Conservation (phyloP, 1,284 basidiomycete genomes). For the Apiotrichum akiyoshidainum region DNA sequence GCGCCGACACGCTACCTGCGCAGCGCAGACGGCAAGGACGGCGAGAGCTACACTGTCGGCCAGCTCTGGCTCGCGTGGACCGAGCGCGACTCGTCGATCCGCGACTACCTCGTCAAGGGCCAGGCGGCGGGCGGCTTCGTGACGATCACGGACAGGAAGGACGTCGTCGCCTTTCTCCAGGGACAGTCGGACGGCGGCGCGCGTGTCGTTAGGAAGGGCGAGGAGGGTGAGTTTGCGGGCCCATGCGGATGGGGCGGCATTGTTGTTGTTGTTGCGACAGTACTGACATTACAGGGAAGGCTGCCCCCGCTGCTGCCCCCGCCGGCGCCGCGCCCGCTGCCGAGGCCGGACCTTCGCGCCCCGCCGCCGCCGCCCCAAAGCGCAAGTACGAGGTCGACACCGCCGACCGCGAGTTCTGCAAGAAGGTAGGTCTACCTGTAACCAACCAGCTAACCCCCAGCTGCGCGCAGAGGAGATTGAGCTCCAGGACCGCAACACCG, state of each 20-base stretch:
- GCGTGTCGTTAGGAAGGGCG: slow-evolving; percentile 60
- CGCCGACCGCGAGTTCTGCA: slow-evolving; percentile 76
- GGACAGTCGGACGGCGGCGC: slow-evolving; percentile 57
- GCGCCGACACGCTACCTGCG: slow-evolving; percentile 64
- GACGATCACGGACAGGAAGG: slow-evolving; percentile 77
- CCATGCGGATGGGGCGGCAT: slow-evolving; percentile 60
- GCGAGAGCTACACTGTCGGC: slow-evolving; percentile 72
- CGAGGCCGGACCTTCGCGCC: slow-evolving; percentile 52
- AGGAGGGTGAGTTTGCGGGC: slow-evolving; percentile 61
- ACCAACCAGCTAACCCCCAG: slow-evolving; percentile 16
- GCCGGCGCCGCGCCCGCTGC: slow-evolving; percentile 34
- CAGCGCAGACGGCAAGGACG: slow-evolving; percentile 55
- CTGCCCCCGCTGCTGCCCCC: slow-evolving; percentile 4
- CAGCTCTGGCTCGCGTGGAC: slow-evolving; percentile 78
- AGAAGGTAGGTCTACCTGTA: slow-evolving; percentile 52
- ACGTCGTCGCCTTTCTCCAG: slow-evolving; percentile 76
- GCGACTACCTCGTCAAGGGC: slow-evolving; percentile 81
- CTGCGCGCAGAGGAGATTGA: slow-evolving; percentile 44
- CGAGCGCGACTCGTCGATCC: slow-evolving; percentile 65
- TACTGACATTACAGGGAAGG: neutral
- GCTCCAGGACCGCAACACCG: slow-evolving; percentile 42
- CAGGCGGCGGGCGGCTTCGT: slow-evolving; percentile 72
- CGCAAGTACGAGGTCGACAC: slow-evolving; percentile 73
- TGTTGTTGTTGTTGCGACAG: neutral
- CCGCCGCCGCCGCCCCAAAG: slow-evolving; percentile 57